Percentiles rank a stretch among this genome's conserved stretches.
Evolutionary conservation across 164 flowering plant genomes (phyloP).

Genomic region (Stephania yunnanensis): DNA sequence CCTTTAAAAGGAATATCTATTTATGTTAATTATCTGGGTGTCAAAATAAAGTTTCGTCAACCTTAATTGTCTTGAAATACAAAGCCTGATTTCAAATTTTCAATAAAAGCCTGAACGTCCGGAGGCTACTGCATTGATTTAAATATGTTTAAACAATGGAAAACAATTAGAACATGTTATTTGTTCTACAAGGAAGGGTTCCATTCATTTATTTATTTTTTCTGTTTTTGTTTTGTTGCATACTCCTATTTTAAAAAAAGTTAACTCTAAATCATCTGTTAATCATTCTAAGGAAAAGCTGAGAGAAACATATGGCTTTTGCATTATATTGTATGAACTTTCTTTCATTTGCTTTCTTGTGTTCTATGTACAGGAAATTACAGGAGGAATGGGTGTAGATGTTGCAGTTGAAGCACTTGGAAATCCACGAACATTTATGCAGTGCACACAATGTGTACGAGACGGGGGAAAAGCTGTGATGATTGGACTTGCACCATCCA

Average conservation of each 20-base stretch:
- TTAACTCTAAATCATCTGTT: neutral
- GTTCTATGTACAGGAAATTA: constrained; percentile 56
- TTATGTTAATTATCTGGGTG: too few relatives aligned
- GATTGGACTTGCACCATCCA: constrained; percentile 88
- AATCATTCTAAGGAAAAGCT: too few relatives aligned
- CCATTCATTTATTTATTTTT: neutral
- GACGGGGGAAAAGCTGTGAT: constrained; percentile 99
- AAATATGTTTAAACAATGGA: too few relatives aligned
- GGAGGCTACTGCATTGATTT: too few relatives aligned
- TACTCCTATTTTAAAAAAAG: neutral
- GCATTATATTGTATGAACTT: neutral
- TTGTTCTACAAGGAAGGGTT: neutral
- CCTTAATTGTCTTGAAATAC: too few relatives aligned
- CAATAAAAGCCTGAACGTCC: too few relatives aligned
- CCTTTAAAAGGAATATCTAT: neutral
- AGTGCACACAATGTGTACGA: constrained; percentile 76
- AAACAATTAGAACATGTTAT: too few relatives aligned
- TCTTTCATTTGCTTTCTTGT: neutral
- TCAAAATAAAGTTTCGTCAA: too few relatives aligned
- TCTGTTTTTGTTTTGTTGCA: neutral
- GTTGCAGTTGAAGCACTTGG: constrained; percentile 96
- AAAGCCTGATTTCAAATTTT: too few relatives aligned
- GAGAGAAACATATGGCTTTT: neutral
- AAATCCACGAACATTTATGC: constrained; percentile 70
- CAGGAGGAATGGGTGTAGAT: constrained; percentile 93